phyloP scores from a whole-genome alignment of 2,329 filamentous ascomycete genomes.

The Lecanicillium sp. region DNA sequence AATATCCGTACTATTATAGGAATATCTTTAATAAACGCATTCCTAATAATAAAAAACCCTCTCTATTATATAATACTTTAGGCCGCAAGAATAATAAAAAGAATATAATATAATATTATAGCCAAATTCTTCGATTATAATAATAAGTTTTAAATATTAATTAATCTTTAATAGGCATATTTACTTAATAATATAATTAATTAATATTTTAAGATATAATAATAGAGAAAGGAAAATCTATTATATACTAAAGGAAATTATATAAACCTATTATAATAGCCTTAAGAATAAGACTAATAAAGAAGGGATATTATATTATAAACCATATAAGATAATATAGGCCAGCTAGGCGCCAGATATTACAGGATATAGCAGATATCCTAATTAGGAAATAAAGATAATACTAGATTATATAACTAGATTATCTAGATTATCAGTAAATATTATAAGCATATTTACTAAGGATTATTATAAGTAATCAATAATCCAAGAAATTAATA shows the following conservation, averaged over 20 bases:
- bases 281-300: not conserved
- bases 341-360: too few species aligned
- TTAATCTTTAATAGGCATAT: too few species aligned
- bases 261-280: not conserved
- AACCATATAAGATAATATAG: not conserved
- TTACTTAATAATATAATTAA: not conserved
- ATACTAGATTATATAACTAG: not conserved
- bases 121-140: not conserved
- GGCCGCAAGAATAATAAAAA: not conserved
- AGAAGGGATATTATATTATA: conserved; percentile 3
- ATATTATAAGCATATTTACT: too few species aligned
- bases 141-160: not conserved
- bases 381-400: not conserved
- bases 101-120: not conserved
- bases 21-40: too few species aligned
- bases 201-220: not conserved
- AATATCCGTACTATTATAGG: too few species aligned
- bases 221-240: not conserved
- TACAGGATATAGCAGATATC: not conserved
- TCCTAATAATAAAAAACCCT: too few species aligned
- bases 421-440: too few species aligned
- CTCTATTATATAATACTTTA: too few species aligned
- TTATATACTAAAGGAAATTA: not conserved
- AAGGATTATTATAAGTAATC: too few species aligned
- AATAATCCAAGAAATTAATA: too few species aligned